Evolutionary conservation across 2,329 filamentous ascomycete genomes (phyloP), one percentile per base, ranked within the genome.

Genomic region (Alternaria angustiovoidea): DNA sequence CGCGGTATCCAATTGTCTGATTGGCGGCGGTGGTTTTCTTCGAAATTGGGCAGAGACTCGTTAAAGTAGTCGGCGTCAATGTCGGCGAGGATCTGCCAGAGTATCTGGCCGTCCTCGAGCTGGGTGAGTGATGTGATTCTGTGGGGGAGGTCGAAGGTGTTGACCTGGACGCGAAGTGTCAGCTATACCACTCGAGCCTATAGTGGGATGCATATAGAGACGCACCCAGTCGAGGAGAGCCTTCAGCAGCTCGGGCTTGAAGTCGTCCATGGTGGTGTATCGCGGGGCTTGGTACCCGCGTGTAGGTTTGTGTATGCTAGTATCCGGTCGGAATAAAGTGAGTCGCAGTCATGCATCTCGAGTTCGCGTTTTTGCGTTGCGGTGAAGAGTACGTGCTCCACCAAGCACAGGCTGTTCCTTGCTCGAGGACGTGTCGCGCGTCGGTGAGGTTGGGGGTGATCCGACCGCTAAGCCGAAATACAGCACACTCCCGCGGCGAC

Each of bases 1-100:
- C 80, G 77, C 47, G 81, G 79, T 51, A 83, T 84, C 82, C 82
- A 85, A 62, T 82, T 81, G 64, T 81, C 80, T 7, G 74, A 74
- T n/a, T 77, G 71, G 47, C 77, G 78, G 49, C 79, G 76, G 59
- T 80, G 74, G 51, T 74, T 74, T 59, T 84, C 82, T 65, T 77
- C 75, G 62, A 76, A 74, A 54, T 77, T 77, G 20, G 83, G 83
- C 11, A 85, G 80, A n/a, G 72, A 72, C 53, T 80, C 81, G 52
- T 77, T 73, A 71, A 85, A 84, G 76, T 83, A 84, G 26, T 79
- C 76, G 51, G 78, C 67, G 63, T 84, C 83, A 62, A 84, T 77
- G 60, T 82, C 78, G 64, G 75, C 72, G 52, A 84, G 75, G 42
- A 84, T 83, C 51, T 78, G 74, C 83, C 83, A 84, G 16, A 85